Percentiles rank a stretch among this genome's conserved stretches.
phyloP scores from a whole-genome alignment of 805 yeast genomes.

The Wickerhamomyces bovis region DNA sequence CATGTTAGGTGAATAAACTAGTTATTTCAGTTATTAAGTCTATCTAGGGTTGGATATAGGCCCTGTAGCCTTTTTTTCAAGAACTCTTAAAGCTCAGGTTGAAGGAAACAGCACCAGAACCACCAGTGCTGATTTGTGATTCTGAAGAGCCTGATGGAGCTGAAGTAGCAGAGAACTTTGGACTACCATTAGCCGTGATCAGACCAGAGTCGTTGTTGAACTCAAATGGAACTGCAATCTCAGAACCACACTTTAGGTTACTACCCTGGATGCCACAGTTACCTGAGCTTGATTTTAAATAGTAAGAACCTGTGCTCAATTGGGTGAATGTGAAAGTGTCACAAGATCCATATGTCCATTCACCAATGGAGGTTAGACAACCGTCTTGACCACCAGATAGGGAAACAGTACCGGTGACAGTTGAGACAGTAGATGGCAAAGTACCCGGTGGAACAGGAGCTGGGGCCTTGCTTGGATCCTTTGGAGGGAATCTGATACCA shows the following conservation, averaged over 20 bases:
- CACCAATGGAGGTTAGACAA: slow-evolving; percentile 74
- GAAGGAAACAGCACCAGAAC: not conserved
- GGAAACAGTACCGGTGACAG: slow-evolving; percentile 33
- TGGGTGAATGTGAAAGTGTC: slow-evolving; percentile 53
- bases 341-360: slow-evolving; percentile 78
- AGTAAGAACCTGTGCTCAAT: slow-evolving; percentile 41
- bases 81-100: not conserved
- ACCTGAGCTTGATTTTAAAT: slow-evolving; percentile 61
- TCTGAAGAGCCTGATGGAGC: not conserved
- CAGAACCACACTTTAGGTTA: slow-evolving; percentile 39
- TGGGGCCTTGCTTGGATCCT: not conserved
- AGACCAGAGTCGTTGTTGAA: slow-evolving; percentile 3
- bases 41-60: too few species aligned
- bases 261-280: slow-evolving; percentile 47
- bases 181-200: slow-evolving; percentile 1
- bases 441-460: not conserved
- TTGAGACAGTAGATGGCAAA: not conserved
- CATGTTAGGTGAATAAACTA: too few species aligned
- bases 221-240: slow-evolving; percentile 39
- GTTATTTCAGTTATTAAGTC: too few species aligned
- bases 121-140: not conserved
- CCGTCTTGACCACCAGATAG: slow-evolving; percentile 47
- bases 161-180: slow-evolving; percentile 1
- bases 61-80: too few species aligned
- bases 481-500: slow-evolving; percentile 3